phyloP scores from a whole-genome alignment of 148 eudicot species.

The Persicaria tinctoria region DNA sequence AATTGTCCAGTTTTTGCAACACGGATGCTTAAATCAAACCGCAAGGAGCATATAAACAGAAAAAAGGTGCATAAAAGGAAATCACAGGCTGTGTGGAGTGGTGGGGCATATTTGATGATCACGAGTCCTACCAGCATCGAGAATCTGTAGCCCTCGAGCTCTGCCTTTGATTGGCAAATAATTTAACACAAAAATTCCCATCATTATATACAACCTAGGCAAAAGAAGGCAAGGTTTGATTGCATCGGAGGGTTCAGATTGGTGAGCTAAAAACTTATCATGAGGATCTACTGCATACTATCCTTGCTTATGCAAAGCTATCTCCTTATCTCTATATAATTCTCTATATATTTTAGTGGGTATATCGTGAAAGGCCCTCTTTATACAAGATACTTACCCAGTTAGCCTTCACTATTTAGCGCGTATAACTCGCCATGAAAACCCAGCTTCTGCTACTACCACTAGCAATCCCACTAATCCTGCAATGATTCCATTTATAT shows the following conservation, averaged over 20 bases:
- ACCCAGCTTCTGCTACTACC: not conserved
- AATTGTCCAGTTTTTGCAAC: slow-evolving; percentile 11
- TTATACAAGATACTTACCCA: slow-evolving; percentile 4
- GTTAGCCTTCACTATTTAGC: not conserved
- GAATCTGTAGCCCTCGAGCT: slow-evolving; percentile 5
- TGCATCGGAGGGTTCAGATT: slow-evolving; percentile 7
- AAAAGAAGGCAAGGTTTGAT: not conserved
- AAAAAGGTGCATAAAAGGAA: not conserved
- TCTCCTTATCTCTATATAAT: not conserved
- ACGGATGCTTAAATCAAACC: slow-evolving; percentile 9
- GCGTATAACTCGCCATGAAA: not conserved
- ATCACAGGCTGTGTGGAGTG: slow-evolving; percentile 8
- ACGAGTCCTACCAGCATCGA: not conserved
- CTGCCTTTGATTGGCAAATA: slow-evolving; percentile 7
- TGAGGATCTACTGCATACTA: slow-evolving; percentile 2
- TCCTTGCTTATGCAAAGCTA: slow-evolving; percentile 8
- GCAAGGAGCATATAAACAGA: not conserved
- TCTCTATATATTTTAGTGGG: slow-evolving; percentile 4
- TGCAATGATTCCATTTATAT: slow-evolving; percentile 16
- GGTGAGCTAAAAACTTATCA: not conserved
- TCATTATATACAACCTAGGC: slow-evolving; percentile 2
- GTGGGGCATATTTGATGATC: not conserved
- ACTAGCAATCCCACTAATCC: not conserved
- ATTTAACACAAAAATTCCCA: not conserved
- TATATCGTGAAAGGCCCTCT: not conserved